A percentile compares a stretch with the other conserved stretches of the same genome.
Conservation (phyloP, 2,329 filamentous ascomycete species). For the Calonectria hawksworthii region DNA sequence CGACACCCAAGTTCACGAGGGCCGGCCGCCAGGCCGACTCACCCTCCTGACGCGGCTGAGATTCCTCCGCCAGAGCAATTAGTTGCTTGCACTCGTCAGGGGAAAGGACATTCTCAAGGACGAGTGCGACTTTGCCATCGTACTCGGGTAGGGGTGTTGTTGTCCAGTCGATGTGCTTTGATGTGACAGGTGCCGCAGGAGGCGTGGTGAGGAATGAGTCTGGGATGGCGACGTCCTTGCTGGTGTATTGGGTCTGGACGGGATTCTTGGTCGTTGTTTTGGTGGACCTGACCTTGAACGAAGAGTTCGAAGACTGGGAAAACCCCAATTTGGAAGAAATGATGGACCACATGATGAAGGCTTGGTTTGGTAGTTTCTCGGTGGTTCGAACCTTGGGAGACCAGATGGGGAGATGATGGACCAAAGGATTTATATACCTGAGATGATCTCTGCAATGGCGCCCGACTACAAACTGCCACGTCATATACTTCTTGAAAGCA, state of each 20-base stretch:
- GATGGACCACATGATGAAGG: slow-evolving; percentile 37
- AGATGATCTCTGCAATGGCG: neutral
- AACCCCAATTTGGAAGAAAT: slow-evolving; percentile 43
- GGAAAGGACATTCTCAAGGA: slow-evolving; percentile 72
- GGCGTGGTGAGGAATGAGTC: slow-evolving; percentile 59
- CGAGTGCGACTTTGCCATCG: slow-evolving; percentile 65
- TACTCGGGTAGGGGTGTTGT: slow-evolving; percentile 65
- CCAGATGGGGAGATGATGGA: neutral
- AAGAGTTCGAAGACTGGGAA: slow-evolving; percentile 7
- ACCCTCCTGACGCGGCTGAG: slow-evolving; percentile 51
- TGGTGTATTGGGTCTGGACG: slow-evolving; percentile 45
- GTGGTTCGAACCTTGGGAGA: neutral
- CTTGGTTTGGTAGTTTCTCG: neutral
- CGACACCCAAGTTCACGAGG: slow-evolving; percentile 75
- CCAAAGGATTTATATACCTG: neutral
- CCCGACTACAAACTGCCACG: neutral
- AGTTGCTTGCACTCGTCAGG: slow-evolving; percentile 71
- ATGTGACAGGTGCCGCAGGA: slow-evolving; percentile 57
- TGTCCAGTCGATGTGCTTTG: slow-evolving; percentile 66
- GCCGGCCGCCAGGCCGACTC: slow-evolving; percentile 74
- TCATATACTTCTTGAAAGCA: neutral
- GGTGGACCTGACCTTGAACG: slow-evolving; percentile 13
- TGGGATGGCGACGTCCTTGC: slow-evolving; percentile 53
- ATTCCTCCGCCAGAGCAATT: slow-evolving; percentile 64
- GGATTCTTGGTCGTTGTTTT: slow-evolving; percentile 18